These are phyloP conservation scores for Ilyonectria robusta DNA, from an alignment of 2,329 filamentous ascomycete genomes.

Conservation along the genomic window DNA sequence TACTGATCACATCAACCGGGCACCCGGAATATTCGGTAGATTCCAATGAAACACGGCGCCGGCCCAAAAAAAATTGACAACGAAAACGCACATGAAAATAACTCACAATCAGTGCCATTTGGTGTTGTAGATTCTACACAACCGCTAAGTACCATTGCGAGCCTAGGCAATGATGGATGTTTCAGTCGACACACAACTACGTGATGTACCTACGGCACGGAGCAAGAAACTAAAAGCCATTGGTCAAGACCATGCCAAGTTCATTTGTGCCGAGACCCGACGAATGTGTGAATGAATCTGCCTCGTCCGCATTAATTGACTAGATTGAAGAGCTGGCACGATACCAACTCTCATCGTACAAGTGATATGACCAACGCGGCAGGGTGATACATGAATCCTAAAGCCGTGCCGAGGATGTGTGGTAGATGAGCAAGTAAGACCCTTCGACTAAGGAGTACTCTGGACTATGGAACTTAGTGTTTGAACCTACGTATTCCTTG, in stretches of 20 bases:
- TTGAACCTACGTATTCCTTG: too few species aligned
- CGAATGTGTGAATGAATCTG: neutral
- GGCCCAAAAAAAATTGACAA: neutral
- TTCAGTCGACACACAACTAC: neutral
- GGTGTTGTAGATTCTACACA: neutral
- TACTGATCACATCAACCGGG: neutral
- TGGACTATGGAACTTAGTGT: too few species aligned
- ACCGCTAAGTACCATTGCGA: neutral
- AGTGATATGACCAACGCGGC: neutral
- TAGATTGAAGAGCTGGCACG: neutral
- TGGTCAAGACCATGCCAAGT: neutral
- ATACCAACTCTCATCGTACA: neutral
- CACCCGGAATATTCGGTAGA: neutral
- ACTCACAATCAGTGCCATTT: neutral
- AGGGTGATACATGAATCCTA: neutral
- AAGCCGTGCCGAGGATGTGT: neutral
- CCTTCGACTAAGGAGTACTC: too few species aligned
- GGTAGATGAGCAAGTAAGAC: neutral
- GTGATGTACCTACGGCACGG: neutral
- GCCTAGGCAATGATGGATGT: neutral
- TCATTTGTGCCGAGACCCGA: neutral
- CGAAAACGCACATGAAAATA: neutral
- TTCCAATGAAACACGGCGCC: neutral
- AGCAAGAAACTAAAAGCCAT: neutral
- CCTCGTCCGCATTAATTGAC: neutral